Percentiles rank a stretch among this genome's conserved stretches.
Conservation (phyloP, 2,329 filamentous ascomycete genomes). For the Cladophialophora yegresii region DNA sequence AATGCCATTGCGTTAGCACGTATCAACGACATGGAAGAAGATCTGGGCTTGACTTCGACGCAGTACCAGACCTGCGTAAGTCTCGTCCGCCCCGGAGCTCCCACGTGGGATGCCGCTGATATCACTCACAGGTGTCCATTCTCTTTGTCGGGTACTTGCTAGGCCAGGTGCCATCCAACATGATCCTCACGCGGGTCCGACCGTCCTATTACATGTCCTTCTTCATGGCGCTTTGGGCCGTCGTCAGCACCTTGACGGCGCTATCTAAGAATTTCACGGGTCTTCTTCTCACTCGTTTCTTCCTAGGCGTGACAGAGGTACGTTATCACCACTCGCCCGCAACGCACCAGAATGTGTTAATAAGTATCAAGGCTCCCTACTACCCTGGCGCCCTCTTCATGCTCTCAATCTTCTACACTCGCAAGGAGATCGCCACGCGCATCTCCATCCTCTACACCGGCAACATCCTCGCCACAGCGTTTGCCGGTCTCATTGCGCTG, state of each 20-base stretch:
- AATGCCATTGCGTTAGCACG: constrained; percentile 42
- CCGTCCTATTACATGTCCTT: constrained; percentile 50
- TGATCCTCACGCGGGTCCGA: constrained; percentile 40
- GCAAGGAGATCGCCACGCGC: constrained; percentile 50
- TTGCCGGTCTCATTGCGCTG: constrained; percentile 61
- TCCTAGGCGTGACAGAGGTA: constrained; percentile 43
- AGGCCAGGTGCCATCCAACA: constrained; percentile 36
- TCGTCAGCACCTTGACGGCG: constrained; percentile 41
- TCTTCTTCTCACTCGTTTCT: constrained; percentile 46
- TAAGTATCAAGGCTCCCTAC: background rate
- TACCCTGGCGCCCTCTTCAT: constrained; percentile 59
- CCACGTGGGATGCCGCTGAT: background rate
- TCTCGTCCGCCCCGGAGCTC: background rate
- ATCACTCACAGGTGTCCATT: constrained; percentile 31
- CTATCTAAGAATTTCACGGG: constrained; percentile 46
- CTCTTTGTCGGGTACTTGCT: constrained; percentile 38
- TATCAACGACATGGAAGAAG: constrained; percentile 38
- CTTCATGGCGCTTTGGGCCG: constrained; percentile 42
- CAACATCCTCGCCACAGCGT: constrained; percentile 62
- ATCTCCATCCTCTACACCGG: constrained; percentile 63
- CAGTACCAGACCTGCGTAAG: constrained; percentile 40
- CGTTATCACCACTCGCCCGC: constrained; percentile 54
- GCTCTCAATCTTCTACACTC: constrained; percentile 58
- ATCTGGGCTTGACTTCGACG: constrained; percentile 38
- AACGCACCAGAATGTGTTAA: background rate